These are phyloP conservation scores for Cystofilobasidium ferigula DNA, from an alignment of 768 basidiomycete genomes.

Conservation along the genomic window DNA sequence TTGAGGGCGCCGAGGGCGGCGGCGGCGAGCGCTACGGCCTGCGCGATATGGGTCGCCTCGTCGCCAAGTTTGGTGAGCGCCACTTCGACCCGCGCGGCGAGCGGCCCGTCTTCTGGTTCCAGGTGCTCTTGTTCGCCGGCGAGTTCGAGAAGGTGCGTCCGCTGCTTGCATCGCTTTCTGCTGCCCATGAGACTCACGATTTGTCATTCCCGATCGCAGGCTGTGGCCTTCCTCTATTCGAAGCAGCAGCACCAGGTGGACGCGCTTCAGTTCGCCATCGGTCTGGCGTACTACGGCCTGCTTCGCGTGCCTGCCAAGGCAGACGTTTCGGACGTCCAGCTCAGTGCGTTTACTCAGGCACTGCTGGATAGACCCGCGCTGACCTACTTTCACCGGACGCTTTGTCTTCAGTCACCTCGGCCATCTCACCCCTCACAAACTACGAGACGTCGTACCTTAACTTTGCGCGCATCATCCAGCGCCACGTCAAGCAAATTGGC, in stretches of 20 bases:
- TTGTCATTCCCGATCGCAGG: constrained; percentile 43
- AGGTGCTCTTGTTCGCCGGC: constrained; percentile 75
- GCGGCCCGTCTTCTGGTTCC: constrained; percentile 44
- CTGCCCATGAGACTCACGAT: not conserved
- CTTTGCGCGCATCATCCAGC: constrained; percentile 75
- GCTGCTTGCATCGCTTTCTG: not conserved
- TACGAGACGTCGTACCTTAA: constrained; percentile 43
- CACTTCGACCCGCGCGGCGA: constrained; percentile 48
- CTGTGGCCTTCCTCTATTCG: constrained; percentile 80
- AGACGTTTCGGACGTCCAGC: constrained; percentile 69
- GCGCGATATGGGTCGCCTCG: constrained; percentile 35
- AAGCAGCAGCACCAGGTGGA: constrained; percentile 78
- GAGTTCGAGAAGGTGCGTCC: constrained; percentile 76
- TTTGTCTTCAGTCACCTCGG: constrained; percentile 19
- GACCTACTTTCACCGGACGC: not conserved
- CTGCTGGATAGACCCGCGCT: no score
- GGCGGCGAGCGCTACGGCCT: constrained; percentile 51
- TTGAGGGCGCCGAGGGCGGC: constrained; percentile 47
- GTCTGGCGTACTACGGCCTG: constrained; percentile 83
- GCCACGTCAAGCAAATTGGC: constrained; percentile 83
- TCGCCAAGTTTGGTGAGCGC: constrained; percentile 39
- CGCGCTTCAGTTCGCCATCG: constrained; percentile 86
- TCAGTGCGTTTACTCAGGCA: constrained; percentile 54
- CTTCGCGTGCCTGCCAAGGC: constrained; percentile 68
- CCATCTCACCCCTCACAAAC: constrained; percentile 6